Base-by-base conservation (phyloP, 306 rosid genomes). In the Prunus dulcis region DNA sequence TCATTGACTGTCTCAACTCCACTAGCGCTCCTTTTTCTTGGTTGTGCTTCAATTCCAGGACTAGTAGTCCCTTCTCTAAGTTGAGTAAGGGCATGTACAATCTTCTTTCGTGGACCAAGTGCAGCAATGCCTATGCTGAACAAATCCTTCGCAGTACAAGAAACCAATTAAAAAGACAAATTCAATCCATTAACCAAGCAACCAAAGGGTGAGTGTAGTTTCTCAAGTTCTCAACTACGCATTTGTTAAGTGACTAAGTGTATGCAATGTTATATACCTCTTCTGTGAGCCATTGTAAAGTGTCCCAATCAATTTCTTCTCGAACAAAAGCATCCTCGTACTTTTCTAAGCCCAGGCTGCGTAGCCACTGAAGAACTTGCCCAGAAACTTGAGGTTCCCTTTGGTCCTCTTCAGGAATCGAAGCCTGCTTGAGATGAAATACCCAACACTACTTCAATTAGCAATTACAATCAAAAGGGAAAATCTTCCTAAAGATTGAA, bases 91-190 rank as follows among this genome's bases (percentile, higher is more conserved):
- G 92, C 91, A 76, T 78, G 95, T 27, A 78, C 80, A 78, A 94
- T 90, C 88, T 92, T 92, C 87, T 91, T 94, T 64, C 97, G 88
- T 19, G 98, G 97, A 65, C 98, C 98, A 78, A 94, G 91, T 64
- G 95, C 91, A 65, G 88, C 76, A 67, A 94, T 81, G 55, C 98
- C 97, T 76, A 94, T 89, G 79, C 81, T 77, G 22, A 89, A 65
- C 60, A 94, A 91, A 85, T 94, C 98, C 98, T 94, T 79, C 67
- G 76, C 30, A 77, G 22, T 47, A 10, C 34, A 83, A 67, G 57
- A 63, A 47, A 19, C 64, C 67, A 68, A 61, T 50, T 23, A 25
- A 53, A 70, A 13, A 6, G 25, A 28, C 25, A 75, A 63, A 55
- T 52, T 27, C 53, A 27, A 20, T 52, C 67, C 67, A 32, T 9